Conservation (phyloP, 768 basidiomycete genomes). For the Tephrocybe sp. region DNA sequence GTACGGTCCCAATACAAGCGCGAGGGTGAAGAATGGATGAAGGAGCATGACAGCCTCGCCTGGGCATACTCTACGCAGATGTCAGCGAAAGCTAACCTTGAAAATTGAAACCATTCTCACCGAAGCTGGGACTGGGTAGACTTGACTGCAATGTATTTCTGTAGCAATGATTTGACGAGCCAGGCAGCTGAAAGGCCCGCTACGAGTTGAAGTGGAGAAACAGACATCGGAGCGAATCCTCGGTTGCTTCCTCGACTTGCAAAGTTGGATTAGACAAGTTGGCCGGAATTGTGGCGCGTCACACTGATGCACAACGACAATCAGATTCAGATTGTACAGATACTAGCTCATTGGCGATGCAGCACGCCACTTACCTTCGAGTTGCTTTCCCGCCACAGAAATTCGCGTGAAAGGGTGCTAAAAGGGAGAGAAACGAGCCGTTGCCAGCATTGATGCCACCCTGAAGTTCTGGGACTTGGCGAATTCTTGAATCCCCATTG, state of each 20-base stretch:
- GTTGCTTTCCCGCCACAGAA: no score
- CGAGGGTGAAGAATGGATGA: slow-evolving; percentile 27
- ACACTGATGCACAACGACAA: no score
- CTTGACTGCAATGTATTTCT: slow-evolving; percentile 14
- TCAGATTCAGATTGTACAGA: no score
- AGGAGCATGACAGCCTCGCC: slow-evolving; percentile 12
- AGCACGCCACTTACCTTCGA: no score
- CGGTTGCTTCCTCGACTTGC: background rate
- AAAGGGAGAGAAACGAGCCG: no score
- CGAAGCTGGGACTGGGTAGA: slow-evolving; percentile 6
- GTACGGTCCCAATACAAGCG: slow-evolving; percentile 24
- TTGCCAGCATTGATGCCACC: no score
- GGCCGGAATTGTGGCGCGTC: background rate
- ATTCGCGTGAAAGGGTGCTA: no score
- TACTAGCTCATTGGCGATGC: no score
- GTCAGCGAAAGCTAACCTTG: background rate
- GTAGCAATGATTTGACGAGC: slow-evolving; percentile 11
- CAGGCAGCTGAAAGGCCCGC: slow-evolving; percentile 12
- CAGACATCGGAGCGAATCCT: slow-evolving; percentile 7
- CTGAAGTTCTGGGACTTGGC: no score
- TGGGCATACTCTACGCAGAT: slow-evolving; percentile 15
- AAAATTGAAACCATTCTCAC: slow-evolving; percentile 2
- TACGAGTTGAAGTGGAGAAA: slow-evolving; percentile 9
- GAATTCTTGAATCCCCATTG: no score
- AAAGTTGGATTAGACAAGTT: background rate